These are phyloP conservation scores for Stylonectria norvegica DNA, from an alignment of 2,329 filamentous ascomycete genomes.

Conservation along the genomic window DNA sequence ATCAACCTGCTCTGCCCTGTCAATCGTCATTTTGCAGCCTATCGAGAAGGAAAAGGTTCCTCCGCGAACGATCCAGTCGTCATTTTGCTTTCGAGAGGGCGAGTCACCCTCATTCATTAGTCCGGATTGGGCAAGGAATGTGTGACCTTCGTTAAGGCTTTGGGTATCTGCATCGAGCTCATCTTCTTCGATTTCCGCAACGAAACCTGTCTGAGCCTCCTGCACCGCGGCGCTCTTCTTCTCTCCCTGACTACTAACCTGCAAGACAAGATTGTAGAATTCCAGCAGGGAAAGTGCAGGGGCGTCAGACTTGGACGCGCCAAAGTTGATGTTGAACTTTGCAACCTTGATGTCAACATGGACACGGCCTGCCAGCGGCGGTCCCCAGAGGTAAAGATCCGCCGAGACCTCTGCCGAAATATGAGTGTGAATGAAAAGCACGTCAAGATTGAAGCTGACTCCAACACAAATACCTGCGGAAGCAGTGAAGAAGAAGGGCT, in stretches of 20 bases:
- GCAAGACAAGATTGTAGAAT: not conserved
- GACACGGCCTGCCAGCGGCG: slow-evolving; percentile 17
- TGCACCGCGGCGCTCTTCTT: not conserved
- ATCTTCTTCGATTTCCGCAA: not conserved
- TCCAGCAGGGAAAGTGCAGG: not conserved
- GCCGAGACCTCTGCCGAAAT: slow-evolving; percentile 20
- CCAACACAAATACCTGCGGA: slow-evolving; percentile 26
- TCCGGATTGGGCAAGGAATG: not conserved
- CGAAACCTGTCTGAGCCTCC: not conserved
- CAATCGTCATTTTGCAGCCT: slow-evolving; percentile 8
- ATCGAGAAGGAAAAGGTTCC: slow-evolving; percentile 5
- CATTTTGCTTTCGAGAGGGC: not conserved
- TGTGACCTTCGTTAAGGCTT: not conserved
- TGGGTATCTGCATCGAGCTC: too few relatives aligned
- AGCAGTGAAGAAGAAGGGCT: slow-evolving; percentile 10
- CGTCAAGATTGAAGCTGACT: slow-evolving; percentile 25
- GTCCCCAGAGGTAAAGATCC: slow-evolving; percentile 16
- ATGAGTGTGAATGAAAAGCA: slow-evolving; percentile 23
- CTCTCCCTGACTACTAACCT: not conserved
- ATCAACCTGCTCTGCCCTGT: not conserved
- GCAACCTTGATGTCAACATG: slow-evolving; percentile 27
- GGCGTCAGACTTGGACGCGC: not conserved
- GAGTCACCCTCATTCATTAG: not conserved
- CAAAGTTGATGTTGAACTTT: slow-evolving; percentile 25
- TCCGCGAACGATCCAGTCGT: slow-evolving; percentile 2